A percentile compares a stretch with the other conserved stretches of the same genome.
Conservation (phyloP, 331 rosid species). For the Phaseolus coccineus region DNA sequence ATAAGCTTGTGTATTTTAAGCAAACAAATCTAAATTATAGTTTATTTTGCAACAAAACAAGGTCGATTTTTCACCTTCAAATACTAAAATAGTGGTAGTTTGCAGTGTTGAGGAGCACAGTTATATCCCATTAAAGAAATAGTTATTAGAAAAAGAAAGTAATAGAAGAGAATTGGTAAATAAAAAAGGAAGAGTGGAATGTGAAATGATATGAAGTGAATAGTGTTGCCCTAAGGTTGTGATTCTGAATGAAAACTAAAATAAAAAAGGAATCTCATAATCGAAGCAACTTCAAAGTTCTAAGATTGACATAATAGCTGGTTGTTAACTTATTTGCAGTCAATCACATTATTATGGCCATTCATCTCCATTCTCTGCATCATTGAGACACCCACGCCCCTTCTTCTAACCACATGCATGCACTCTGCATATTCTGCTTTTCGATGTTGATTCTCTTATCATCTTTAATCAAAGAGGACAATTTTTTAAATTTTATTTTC, state of each 20-base stretch:
- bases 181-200: too few species aligned
- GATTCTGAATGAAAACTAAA: background rate
- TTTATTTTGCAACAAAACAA: too few species aligned
- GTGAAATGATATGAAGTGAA: background rate
- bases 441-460: conserved; percentile 38
- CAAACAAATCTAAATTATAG: too few species aligned
- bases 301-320: background rate
- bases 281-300: background rate
- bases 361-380: conserved; percentile 4
- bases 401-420: conserved; percentile 31
- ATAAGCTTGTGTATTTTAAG: too few species aligned
- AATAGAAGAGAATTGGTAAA: too few species aligned
- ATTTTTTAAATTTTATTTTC: background rate
- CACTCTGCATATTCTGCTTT: conserved; percentile 1
- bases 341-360: conserved; percentile 25
- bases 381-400: conserved; percentile 26
- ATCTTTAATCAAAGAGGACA: background rate
- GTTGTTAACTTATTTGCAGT: conserved; percentile 9
- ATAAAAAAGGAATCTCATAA: background rate
- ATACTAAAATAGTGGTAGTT: too few species aligned
- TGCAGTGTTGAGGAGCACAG: too few species aligned
- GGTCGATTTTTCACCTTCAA: too few species aligned
- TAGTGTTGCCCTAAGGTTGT: background rate
- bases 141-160: too few species aligned
- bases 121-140: too few species aligned